Percentiles rank a stretch among this genome's conserved stretches.
Conservation (phyloP, 2,329 filamentous ascomycete genomes). For the Clonostachys sp. region DNA sequence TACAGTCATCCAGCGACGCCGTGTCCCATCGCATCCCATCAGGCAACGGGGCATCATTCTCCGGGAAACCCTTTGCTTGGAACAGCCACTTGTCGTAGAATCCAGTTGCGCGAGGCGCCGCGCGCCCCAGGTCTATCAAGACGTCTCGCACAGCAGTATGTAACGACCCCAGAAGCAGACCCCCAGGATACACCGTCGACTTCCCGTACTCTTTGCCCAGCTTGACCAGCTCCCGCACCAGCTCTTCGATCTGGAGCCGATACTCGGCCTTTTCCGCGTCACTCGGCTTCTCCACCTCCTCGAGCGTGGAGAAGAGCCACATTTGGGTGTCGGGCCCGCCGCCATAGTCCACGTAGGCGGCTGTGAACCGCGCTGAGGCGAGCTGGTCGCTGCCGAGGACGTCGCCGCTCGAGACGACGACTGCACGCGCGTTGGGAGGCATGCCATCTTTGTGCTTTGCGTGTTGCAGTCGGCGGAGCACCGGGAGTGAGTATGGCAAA, state of each 20-base stretch:
- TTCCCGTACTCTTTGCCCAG: conserved; percentile 15
- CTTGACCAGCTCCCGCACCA: conserved; percentile 6
- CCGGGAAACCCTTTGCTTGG: conserved; percentile 35
- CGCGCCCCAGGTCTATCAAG: conserved; percentile 6
- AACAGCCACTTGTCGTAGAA: conserved; percentile 58
- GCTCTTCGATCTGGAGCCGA: conserved; percentile 22
- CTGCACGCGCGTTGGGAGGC: conserved; percentile 33
- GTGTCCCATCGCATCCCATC: conserved; percentile 50
- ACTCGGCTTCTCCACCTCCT: conserved; percentile 18
- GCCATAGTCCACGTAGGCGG: conserved; percentile 57
- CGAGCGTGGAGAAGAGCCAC: conserved; percentile 55
- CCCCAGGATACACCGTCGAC: conserved; percentile 11
- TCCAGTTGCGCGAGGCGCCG: conserved; percentile 10
- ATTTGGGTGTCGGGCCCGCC: conserved; percentile 59
- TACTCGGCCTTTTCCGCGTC: conserved; percentile 12
- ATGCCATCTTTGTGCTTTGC: conserved; percentile 33
- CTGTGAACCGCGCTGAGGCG: conserved; percentile 34
- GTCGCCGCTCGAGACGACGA: conserved; percentile 23
- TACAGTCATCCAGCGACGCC: conserved; percentile 46
- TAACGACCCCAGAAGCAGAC: conserved; percentile 28
- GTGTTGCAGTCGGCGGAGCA: conserved; percentile 61
- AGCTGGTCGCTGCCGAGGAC: not conserved
- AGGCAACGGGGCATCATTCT: conserved; percentile 21
- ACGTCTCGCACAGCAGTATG: conserved; percentile 18
- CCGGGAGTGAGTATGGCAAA: conserved; percentile 53